Percentiles rank a stretch among this genome's conserved stretches.
Evolutionary conservation across 805 yeast genomes (phyloP).

Genomic region (Kodamaea jinghongensis): DNA sequence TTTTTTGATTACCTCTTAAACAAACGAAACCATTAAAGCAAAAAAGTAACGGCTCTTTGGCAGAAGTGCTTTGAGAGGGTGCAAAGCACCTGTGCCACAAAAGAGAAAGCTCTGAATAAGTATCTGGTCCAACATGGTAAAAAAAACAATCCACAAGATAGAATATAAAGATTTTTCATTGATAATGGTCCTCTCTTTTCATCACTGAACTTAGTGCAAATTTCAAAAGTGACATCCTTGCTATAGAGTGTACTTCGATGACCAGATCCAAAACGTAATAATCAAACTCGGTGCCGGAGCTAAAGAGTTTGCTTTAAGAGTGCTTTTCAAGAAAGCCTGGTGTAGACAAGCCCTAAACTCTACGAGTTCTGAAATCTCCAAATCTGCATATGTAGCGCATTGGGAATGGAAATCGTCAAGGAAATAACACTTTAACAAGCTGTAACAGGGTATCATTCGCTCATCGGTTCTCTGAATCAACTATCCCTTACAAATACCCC

Average conservation of each 20-base stretch:
- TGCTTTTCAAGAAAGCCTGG: background rate
- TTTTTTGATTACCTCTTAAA: background rate
- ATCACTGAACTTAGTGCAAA: background rate
- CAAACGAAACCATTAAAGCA: constrained; percentile 9
- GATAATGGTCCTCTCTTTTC: background rate
- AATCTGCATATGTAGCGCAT: too few relatives aligned
- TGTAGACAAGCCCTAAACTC: background rate
- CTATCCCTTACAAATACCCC: too few relatives aligned
- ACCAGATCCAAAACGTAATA: background rate
- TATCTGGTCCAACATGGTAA: too few relatives aligned
- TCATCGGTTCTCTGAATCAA: constrained; percentile 1
- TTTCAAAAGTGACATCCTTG: background rate
- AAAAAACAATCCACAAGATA: background rate
- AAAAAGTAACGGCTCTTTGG: background rate
- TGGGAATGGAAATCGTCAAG: too few relatives aligned
- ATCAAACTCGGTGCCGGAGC: constrained; percentile 1
- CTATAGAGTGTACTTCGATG: background rate
- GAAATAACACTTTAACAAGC: too few relatives aligned
- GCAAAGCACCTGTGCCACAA: too few relatives aligned
- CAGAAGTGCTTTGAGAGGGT: background rate
- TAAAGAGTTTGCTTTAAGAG: background rate
- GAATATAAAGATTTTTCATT: too few relatives aligned
- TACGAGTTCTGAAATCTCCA: background rate
- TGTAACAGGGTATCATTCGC: too few relatives aligned
- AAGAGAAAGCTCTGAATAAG: too few relatives aligned